Conservation (phyloP, 2,329 filamentous ascomycete species). For the Diaporthe humulicola region DNA sequence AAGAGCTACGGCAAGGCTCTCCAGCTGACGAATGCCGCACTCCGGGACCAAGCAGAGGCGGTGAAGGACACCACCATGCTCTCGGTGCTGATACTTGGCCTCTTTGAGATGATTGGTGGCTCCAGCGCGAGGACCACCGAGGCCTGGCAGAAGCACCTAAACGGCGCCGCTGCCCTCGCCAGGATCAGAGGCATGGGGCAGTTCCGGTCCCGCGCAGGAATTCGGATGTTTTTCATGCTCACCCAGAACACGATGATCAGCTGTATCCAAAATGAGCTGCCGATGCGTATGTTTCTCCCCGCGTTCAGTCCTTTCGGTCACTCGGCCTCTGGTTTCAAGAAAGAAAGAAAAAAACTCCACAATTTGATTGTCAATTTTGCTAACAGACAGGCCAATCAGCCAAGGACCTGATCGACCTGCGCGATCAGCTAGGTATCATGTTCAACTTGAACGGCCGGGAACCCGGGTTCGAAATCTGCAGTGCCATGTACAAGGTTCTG, state of each 20-base stretch:
- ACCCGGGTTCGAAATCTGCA: constrained; percentile 58
- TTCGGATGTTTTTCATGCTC: constrained; percentile 67
- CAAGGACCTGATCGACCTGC: constrained; percentile 59
- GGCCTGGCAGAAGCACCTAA: constrained; percentile 67
- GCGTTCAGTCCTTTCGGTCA: neutral
- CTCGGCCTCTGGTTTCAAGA: neutral
- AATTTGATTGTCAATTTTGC: neutral
- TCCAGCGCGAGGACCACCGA: constrained; percentile 58
- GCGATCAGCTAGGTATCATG: constrained; percentile 55
- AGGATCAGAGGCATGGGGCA: constrained; percentile 62
- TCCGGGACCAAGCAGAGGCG: constrained; percentile 58
- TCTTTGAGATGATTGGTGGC: constrained; percentile 66
- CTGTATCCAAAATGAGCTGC: constrained; percentile 63
- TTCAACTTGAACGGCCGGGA: constrained; percentile 50
- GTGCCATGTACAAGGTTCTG: constrained; percentile 59
- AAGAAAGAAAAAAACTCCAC: neutral
- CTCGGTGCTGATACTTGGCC: constrained; percentile 65
- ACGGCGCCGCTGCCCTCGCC: constrained; percentile 64
- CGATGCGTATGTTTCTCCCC: constrained; percentile 52
- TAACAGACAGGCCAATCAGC: constrained; percentile 42
- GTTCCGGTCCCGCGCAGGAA: constrained; percentile 59
- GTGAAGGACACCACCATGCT: constrained; percentile 66
- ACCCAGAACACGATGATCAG: constrained; percentile 64
- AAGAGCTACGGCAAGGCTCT: constrained; percentile 66
- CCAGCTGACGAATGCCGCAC: constrained; percentile 62